Conservation (phyloP, 208 protist species). For the Zelonia costaricensis region DNA sequence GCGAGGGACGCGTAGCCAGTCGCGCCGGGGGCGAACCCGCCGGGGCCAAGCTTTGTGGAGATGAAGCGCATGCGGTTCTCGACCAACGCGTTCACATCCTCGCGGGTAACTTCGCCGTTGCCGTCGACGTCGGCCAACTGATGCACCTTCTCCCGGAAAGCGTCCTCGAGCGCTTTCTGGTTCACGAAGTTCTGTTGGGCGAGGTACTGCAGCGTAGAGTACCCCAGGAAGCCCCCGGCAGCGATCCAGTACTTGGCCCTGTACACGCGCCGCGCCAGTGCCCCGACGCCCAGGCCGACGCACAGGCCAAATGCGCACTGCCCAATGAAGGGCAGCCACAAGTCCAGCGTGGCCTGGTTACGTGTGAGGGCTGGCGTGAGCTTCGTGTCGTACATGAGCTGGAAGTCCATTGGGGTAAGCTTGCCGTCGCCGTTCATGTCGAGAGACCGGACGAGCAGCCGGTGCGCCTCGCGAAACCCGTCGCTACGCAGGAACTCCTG, state of each 20-base stretch:
- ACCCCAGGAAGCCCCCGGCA: conserved; percentile 28
- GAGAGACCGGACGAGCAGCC: conserved; percentile 36
- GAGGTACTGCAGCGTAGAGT: conserved; percentile 60
- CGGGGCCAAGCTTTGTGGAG: conserved; percentile 59
- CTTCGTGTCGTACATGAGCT: conserved; percentile 62
- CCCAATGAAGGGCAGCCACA: conserved; percentile 48
- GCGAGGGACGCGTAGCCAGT: conserved; percentile 50
- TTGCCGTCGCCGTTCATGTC: conserved; percentile 70
- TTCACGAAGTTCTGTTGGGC: conserved; percentile 70
- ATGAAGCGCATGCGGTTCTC: conserved; percentile 62
- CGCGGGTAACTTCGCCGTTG: conserved; percentile 49
- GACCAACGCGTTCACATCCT: conserved; percentile 54
- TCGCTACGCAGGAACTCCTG: conserved; percentile 31
- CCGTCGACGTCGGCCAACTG: conserved; percentile 58
- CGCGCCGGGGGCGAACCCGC: conserved; percentile 55
- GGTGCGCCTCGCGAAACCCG: conserved; percentile 23
- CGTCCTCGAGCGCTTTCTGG: conserved; percentile 34
- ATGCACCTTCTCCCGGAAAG: conserved; percentile 51
- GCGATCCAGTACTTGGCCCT: conserved; percentile 44
- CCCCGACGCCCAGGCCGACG: conserved; percentile 38
- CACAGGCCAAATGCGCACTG: conserved; percentile 51
- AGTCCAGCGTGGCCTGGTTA: conserved; percentile 38
- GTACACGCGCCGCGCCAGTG: conserved; percentile 44
- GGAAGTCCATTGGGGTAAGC: conserved; percentile 64
- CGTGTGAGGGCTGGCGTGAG: conserved; percentile 30